These are phyloP conservation scores for Chamaecyparis obtusa DNA, from an alignment of 75 land plant species.

Conservation along the genomic window DNA sequence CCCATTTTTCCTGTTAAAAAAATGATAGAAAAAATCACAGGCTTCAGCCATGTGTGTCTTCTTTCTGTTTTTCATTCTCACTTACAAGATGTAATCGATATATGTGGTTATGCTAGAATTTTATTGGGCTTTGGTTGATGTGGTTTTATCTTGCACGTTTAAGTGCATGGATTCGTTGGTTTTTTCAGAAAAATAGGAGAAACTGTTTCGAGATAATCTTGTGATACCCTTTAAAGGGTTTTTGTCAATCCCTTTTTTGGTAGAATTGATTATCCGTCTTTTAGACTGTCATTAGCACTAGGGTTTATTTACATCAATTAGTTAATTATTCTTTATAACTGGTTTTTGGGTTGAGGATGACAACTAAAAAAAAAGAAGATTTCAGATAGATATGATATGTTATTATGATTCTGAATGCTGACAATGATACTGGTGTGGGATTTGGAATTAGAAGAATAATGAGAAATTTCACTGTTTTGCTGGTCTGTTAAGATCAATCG, in stretches of 20 bases:
- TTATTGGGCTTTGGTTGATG: not conserved
- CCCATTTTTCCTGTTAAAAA: not conserved
- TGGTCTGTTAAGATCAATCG: not conserved
- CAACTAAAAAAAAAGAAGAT: too few species aligned
- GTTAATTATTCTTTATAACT: not conserved
- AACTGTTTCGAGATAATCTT: not conserved
- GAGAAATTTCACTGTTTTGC: not conserved
- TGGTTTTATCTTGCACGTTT: too few species aligned
- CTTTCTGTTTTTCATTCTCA: not conserved
- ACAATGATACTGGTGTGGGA: not conserved
- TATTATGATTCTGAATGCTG: not conserved
- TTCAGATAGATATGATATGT: not conserved
- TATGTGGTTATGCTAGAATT: not conserved
- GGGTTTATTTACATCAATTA: not conserved
- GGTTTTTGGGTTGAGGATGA: not conserved
- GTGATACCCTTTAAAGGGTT: not conserved
- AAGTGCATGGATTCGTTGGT: not conserved
- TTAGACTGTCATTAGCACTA: not conserved
- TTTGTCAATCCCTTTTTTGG: not conserved
- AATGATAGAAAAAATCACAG: not conserved
- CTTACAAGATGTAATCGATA: not conserved
- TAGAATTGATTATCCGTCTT: not conserved
- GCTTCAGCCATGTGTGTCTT: not conserved
- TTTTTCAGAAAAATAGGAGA: too few species aligned
- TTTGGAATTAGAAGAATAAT: not conserved